phyloP scores from a whole-genome alignment of 768 basidiomycete genomes.

The Leccinum subtestaceum region DNA sequence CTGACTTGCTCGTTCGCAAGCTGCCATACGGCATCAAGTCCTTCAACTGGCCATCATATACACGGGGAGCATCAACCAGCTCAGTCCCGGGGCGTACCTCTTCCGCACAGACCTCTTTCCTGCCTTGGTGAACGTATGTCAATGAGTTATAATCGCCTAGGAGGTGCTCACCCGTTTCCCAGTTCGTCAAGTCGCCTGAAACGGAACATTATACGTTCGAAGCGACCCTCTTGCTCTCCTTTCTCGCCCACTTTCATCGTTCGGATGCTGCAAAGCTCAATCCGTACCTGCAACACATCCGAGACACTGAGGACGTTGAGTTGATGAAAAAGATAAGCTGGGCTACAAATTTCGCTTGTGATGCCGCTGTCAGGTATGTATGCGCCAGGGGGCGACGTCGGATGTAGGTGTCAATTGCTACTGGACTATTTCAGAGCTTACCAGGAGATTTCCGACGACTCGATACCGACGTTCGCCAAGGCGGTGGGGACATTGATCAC shows the following conservation, averaged over 20 bases:
- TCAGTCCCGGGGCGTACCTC: conserved; percentile 72
- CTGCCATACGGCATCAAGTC: conserved; percentile 46
- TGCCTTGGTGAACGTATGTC: conserved; percentile 46
- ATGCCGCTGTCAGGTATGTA: conserved; percentile 49
- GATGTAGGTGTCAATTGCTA: neutral
- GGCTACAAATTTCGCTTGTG: conserved; percentile 53
- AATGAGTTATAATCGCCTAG: neutral
- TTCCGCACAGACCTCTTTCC: conserved; percentile 61
- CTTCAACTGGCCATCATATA: conserved; percentile 59
- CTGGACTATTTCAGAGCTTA: conserved; percentile 44
- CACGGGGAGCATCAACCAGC: conserved; percentile 55
- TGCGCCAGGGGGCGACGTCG: conserved; percentile 5
- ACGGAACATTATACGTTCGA: conserved; percentile 59
- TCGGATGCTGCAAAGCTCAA: conserved; percentile 70
- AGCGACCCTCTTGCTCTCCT: conserved; percentile 54
- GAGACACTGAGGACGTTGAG: conserved; percentile 44
- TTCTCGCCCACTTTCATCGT: conserved; percentile 70
- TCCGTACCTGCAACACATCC: conserved; percentile 56
- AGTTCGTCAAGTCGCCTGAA: conserved; percentile 57
- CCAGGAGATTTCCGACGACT: conserved; percentile 53
- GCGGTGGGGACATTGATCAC: conserved; percentile 51
- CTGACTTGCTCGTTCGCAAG: conserved; percentile 32
- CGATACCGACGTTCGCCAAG: conserved; percentile 46
- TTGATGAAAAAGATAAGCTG: conserved; percentile 58
- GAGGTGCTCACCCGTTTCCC: neutral